Conservation (phyloP, 768 basidiomycete genomes). For the Piloderma croceum region DNA sequence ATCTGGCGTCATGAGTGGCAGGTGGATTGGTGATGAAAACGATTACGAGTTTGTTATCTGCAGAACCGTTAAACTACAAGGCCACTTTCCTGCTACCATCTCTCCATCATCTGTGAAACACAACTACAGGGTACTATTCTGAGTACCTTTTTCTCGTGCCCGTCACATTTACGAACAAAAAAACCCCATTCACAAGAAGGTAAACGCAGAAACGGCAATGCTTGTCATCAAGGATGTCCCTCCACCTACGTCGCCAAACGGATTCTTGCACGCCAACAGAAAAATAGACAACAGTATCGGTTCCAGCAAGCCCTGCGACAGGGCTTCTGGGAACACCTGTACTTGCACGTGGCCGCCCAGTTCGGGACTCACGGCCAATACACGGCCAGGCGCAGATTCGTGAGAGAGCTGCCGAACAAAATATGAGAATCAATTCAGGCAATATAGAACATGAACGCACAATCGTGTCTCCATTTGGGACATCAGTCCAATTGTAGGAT, state of each 20-base stretch:
- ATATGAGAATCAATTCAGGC: background rate
- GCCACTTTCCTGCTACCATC: too few species aligned
- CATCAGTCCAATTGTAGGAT: background rate
- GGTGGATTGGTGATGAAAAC: too few species aligned
- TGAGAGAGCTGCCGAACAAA: background rate
- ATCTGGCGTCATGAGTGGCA: too few species aligned
- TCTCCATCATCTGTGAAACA: too few species aligned
- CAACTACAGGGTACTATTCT: too few species aligned
- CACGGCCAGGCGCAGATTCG: background rate
- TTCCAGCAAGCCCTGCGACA: background rate
- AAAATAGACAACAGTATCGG: background rate
- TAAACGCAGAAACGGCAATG: too few species aligned
- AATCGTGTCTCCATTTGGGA: background rate
- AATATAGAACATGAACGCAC: background rate
- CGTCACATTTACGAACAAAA: too few species aligned
- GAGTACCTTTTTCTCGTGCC: too few species aligned
- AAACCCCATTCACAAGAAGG: too few species aligned
- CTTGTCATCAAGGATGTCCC: too few species aligned
- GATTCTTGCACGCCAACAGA: background rate
- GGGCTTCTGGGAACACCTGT: background rate
- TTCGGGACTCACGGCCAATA: background rate
- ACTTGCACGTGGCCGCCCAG: background rate
- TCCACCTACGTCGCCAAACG: background rate
- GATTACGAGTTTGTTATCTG: too few species aligned
- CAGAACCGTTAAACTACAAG: too few species aligned